These are phyloP conservation scores for Neohortaea acidophila DNA, from an alignment of 495 filamentous ascomycete species.

Conservation along the genomic window DNA sequence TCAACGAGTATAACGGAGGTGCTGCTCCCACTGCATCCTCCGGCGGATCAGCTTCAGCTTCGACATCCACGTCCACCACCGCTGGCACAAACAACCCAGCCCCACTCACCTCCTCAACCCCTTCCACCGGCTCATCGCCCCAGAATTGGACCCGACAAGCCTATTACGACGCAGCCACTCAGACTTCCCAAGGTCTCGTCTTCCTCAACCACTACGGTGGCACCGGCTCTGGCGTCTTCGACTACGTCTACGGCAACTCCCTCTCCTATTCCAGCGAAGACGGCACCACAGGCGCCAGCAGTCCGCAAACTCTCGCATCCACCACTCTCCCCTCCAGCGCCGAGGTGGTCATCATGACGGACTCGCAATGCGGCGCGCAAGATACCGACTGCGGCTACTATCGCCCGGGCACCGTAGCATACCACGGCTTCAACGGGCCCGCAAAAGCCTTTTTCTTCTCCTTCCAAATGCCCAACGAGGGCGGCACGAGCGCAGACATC, in stretches of 20 bases:
- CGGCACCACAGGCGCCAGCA: conserved; percentile 34
- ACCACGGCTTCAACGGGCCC: conserved; percentile 45
- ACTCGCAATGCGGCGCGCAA: conserved; percentile 36
- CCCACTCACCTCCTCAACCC: conserved; percentile 17
- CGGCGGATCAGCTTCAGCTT: background rate
- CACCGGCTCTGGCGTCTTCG: conserved; percentile 41
- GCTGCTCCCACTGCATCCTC: background rate
- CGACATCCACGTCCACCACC: background rate
- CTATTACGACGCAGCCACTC: conserved; percentile 41
- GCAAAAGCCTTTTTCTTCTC: conserved; percentile 52
- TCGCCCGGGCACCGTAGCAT: conserved; percentile 13
- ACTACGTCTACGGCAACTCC: conserved; percentile 44
- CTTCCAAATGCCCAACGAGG: conserved; percentile 49
- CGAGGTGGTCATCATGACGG: conserved; percentile 49
- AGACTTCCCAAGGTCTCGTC: conserved; percentile 38
- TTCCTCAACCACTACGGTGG: conserved; percentile 54
- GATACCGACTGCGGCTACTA: conserved; percentile 15
- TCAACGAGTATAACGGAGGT: conserved; percentile 36
- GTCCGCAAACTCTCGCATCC: conserved; percentile 37
- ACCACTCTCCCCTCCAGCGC: conserved; percentile 35
- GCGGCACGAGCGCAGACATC: conserved; percentile 21
- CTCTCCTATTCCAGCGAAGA: conserved; percentile 43
- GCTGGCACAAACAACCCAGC: background rate
- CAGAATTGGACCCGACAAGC: conserved; percentile 33
- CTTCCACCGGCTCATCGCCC: conserved; percentile 48